A percentile compares a stretch with the other conserved stretches of the same genome.
Evolutionary conservation across 768 basidiomycete genomes (phyloP).

Genomic region (Roridomyces roridus): DNA sequence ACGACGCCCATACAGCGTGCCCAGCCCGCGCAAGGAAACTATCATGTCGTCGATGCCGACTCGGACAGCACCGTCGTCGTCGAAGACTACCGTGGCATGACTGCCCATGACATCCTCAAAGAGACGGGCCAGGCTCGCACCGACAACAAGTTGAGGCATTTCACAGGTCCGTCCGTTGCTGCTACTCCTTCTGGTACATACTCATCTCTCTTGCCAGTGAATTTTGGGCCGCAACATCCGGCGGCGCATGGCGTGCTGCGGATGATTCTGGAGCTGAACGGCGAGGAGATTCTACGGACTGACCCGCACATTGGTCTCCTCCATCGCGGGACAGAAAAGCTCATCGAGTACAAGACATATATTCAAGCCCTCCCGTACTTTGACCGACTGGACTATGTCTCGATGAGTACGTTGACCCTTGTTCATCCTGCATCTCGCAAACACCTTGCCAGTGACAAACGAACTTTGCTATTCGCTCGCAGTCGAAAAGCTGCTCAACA

Average conservation of each 20-base stretch:
- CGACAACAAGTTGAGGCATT: slow-evolving; percentile 89
- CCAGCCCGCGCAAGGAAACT: slow-evolving; percentile 1
- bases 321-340: slow-evolving; percentile 97
- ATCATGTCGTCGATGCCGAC: slow-evolving; percentile 19
- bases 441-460: slow-evolving; percentile 82
- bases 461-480: slow-evolving; percentile 97
- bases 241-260: slow-evolving; percentile 98
- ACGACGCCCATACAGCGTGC: not conserved
- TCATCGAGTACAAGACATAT: slow-evolving; percentile 99
- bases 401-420: slow-evolving; percentile 93
- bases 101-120: slow-evolving; percentile 78
- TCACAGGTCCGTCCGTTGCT: slow-evolving; percentile 69
- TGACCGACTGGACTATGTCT: slow-evolving; percentile 98
- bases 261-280: slow-evolving; percentile 96
- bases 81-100: slow-evolving; percentile 84
- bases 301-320: slow-evolving; percentile 97
- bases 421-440: not conserved
- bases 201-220: slow-evolving; percentile 60
- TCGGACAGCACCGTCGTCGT: slow-evolving; percentile 48
- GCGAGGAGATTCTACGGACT: slow-evolving; percentile 90
- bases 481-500: slow-evolving; percentile 97
- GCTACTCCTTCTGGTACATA: not conserved
- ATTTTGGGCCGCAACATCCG: slow-evolving; percentile 98
- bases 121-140: slow-evolving; percentile 68
- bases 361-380: slow-evolving; percentile 98